Percentiles rank a stretch among this genome's conserved stretches.
Evolutionary conservation across 768 basidiomycete species (phyloP).

Genomic region (Erythrobasidium yunnanense): DNA sequence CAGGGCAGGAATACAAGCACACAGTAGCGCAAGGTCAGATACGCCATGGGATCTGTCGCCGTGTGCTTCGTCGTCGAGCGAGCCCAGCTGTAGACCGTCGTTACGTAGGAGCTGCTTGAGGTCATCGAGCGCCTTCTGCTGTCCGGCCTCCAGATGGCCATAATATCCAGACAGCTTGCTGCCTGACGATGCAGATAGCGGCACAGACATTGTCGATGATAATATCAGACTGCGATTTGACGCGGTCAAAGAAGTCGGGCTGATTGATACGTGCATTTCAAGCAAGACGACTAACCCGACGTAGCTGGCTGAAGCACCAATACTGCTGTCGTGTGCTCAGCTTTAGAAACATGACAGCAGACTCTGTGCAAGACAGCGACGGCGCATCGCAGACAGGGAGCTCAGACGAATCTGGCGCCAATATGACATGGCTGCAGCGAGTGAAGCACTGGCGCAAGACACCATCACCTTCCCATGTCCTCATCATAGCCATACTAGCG

Average conservation of each 20-base stretch:
- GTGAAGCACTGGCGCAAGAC: constrained; percentile 3
- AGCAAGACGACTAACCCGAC: too few species aligned
- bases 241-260: too few species aligned
- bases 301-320: too few species aligned
- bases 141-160: constrained; percentile 49
- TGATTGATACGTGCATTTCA: too few species aligned
- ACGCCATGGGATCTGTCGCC: neutral
- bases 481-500: constrained; percentile 14
- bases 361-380: neutral
- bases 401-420: neutral
- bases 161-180: constrained; percentile 40
- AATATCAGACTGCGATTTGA: too few species aligned
- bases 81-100: constrained; percentile 61
- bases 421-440: neutral
- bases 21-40: neutral
- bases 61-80: constrained; percentile 35
- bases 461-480: constrained; percentile 8
- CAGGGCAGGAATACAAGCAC: neutral
- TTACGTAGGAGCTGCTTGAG: constrained; percentile 52
- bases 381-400: neutral
- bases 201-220: too few species aligned
- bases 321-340: too few species aligned
- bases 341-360: neutral
- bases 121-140: constrained; percentile 47
- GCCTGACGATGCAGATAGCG: neutral